These are phyloP conservation scores for Cenchrus purpureus DNA, from an alignment of 176 grass and related monocot species.

Conservation along the genomic window DNA sequence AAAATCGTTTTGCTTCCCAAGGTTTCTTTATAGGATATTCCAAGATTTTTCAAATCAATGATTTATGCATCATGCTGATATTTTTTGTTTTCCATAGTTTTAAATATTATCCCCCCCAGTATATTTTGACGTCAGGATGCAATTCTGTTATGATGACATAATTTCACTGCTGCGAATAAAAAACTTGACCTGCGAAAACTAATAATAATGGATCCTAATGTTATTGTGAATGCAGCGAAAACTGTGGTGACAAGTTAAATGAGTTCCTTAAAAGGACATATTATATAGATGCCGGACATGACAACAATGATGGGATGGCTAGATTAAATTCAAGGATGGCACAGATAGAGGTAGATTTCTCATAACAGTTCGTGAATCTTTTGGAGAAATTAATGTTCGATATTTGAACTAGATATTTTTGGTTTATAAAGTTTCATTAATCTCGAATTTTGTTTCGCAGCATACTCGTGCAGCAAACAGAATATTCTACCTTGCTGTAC, in stretches of 20 bases:
- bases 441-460: constrained; percentile 49
- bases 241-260: constrained; percentile 86
- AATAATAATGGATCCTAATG: neutral
- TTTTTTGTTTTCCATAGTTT: neutral
- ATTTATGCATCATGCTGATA: neutral
- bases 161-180: neutral
- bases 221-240: constrained; percentile 68
- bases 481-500: constrained; percentile 98
- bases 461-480: constrained; percentile 69
- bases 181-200: neutral
- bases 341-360: constrained; percentile 71
- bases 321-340: constrained; percentile 77
- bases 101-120: neutral
- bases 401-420: constrained; percentile 11
- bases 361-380: neutral
- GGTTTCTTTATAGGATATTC: neutral
- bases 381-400: neutral
- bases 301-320: constrained; percentile 83
- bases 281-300: constrained; percentile 80
- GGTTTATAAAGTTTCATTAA: constrained; percentile 15
- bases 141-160: neutral
- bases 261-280: constrained; percentile 86
- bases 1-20: neutral
- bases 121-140: neutral
- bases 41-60: neutral